Percentiles rank a stretch among this genome's conserved stretches.
phyloP scores from a whole-genome alignment of 331 rosid species.

The Dryas integrifolia region DNA sequence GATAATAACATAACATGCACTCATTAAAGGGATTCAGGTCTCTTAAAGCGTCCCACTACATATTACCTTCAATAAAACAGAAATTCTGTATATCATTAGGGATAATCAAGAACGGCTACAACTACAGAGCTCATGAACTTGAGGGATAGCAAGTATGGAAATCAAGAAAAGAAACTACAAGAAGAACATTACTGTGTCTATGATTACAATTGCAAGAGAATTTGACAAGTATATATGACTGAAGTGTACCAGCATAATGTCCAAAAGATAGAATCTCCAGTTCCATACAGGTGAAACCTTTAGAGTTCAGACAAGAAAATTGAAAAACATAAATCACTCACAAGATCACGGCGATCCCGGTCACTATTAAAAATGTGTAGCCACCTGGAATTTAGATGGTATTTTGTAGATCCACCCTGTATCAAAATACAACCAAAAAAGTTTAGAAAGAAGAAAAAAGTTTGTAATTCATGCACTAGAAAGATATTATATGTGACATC shows the following conservation, averaged over 20 bases:
- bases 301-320: conserved; percentile 11
- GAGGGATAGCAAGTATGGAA: not conserved
- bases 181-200: not conserved
- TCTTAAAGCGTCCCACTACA: not conserved
- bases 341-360: conserved; percentile 89
- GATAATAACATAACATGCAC: not conserved
- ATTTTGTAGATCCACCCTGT: conserved; percentile 92
- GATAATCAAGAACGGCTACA: not conserved
- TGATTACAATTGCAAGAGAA: not conserved
- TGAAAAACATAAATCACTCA: conserved; percentile 30
- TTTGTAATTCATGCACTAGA: conserved; percentile 4
- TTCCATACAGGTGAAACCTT: not conserved
- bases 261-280: not conserved
- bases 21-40: not conserved
- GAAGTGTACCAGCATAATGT: not conserved
- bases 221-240: not conserved
- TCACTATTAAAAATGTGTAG: conserved; percentile 85
- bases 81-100: not conserved
- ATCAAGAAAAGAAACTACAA: not conserved
- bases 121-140: not conserved
- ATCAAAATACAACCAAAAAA: conserved; percentile 26
- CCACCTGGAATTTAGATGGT: conserved; percentile 88
- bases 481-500: not conserved
- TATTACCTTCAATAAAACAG: not conserved
- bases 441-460: conserved; percentile 19